Base-by-base conservation (phyloP, 768 basidiomycete genomes). In the Galerina marginata region DNA sequence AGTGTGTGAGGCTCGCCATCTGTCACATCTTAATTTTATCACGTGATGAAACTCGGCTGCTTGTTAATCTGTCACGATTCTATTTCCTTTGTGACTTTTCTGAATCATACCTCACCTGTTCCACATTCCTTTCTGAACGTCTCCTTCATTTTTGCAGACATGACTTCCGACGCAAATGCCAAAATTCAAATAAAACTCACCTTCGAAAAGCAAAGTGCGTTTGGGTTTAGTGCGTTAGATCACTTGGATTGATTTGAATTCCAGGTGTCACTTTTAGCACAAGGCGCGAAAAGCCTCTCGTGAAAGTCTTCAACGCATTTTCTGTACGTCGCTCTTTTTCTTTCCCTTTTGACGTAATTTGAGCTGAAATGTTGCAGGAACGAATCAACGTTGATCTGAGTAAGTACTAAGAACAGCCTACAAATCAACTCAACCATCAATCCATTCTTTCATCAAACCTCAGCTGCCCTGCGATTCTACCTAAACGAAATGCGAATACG, bases 301-400 rank as follows among this genome's bases (percentile, higher is more conserved):
- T 52, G 11, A 68, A 68, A 45, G 65, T 65, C 7, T 64, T 68
- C 36, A 60, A 64, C 33, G 54, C 60, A 9, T 70, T 70, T 61
- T 54, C 65, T 33, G 69, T 70, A 40, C 47, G 68, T 59, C 29
- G 5, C 5, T 33, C 29, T 20, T n/a, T 10, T 16, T 45, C 14
- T 25, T 16, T 11, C 14, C 4, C 12, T 52, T 2, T 12, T 42
- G 9, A 47, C 2, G 1, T 9, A 12, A 26, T 45, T 25, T 6
- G 25, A 23, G n/a, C 26, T 56, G 29, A 54, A n/a, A 6, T 11
- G 1, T 23, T 25, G 2, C 42, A 64, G 63, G 51, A 64, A 23
- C 59, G 63, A 23, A 23, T 60, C n/a, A 58, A 58, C 15, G 57
- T 60, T 29, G 63, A 64, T 29, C 42, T 33, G 16, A 51, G 63